Conservation (phyloP, 192 early-diverging fungal genomes). For the Podila epicladia region DNA sequence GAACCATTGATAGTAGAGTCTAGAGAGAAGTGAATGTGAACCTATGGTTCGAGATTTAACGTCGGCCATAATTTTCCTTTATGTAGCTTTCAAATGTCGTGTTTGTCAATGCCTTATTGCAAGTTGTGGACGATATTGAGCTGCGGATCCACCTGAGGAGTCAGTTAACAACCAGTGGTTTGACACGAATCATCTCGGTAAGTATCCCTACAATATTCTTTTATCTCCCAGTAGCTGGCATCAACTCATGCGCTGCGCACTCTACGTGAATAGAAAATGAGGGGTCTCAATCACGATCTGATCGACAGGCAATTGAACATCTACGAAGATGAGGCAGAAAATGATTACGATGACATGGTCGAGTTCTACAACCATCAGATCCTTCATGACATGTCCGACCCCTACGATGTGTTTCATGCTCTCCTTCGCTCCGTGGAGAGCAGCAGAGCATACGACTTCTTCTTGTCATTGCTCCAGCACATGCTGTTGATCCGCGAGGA, state of each 20-base stretch:
- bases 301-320: slow-evolving; percentile 73
- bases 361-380: slow-evolving; percentile 67
- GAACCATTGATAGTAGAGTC: background rate
- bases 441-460: slow-evolving; percentile 74
- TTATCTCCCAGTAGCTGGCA: too few species aligned
- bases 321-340: slow-evolving; percentile 72
- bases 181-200: slow-evolving; percentile 68
- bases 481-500: slow-evolving; percentile 77
- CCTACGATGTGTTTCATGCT: slow-evolving; percentile 79
- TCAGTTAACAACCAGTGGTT: slow-evolving; percentile 75
- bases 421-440: slow-evolving; percentile 76
- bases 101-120: slow-evolving; percentile 78
- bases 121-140: slow-evolving; percentile 79
- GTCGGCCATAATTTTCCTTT: background rate
- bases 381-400: slow-evolving; percentile 74
- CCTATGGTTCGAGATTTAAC: background rate
- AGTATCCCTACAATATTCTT: background rate
- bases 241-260: background rate
- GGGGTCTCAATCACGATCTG: slow-evolving; percentile 63
- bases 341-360: slow-evolving; percentile 61
- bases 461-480: slow-evolving; percentile 79
- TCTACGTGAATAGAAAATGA: slow-evolving; percentile 59
- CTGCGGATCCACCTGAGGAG: slow-evolving; percentile 76
- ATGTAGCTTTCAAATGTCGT: slow-evolving; percentile 76
- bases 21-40: background rate